A percentile compares a stretch with the other conserved stretches of the same genome.
phyloP scores from a whole-genome alignment of 139 green algal genomes.

The Diplosphaera chodatii region DNA sequence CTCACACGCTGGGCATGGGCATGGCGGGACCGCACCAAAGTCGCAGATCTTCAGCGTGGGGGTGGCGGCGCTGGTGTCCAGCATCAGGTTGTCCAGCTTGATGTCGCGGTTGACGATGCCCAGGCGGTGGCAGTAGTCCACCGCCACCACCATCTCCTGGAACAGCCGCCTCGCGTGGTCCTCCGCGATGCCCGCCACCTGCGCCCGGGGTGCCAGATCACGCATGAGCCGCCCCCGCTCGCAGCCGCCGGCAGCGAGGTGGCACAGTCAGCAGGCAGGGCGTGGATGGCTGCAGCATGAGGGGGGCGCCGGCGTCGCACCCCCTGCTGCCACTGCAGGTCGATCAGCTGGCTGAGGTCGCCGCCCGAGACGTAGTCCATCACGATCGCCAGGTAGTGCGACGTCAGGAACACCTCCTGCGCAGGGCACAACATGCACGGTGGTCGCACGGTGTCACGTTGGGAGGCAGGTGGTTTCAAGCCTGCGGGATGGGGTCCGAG shows the following conservation, averaged over 20 bases:
- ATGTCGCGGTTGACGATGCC: conserved; percentile 85
- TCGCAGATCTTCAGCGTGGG: conserved; percentile 94
- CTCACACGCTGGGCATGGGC: too few species aligned
- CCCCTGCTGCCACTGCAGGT: background rate
- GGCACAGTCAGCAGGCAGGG: too few species aligned
- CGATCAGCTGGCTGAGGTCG: background rate
- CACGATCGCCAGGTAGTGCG: conserved; percentile 77
- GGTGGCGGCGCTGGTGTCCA: conserved; percentile 63
- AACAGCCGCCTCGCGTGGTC: conserved; percentile 93
- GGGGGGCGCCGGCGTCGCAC: too few species aligned
- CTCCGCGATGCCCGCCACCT: conserved; percentile 71
- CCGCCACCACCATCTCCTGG: conserved; percentile 90
- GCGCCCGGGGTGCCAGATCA: too few species aligned
- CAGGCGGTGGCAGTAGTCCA: conserved; percentile 92
- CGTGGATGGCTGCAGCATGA: too few species aligned
- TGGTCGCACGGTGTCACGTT: too few species aligned
- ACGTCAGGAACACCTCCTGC: conserved; percentile 76
- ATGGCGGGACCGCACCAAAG: conserved; percentile 52
- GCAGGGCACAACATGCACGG: too few species aligned
- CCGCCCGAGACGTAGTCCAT: conserved; percentile 78
- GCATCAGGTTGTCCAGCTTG: conserved; percentile 96
- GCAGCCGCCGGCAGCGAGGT: too few species aligned
- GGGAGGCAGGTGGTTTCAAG: too few species aligned
- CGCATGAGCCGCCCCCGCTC: too few species aligned
- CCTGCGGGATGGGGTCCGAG: background rate